phyloP scores from a whole-genome alignment of 208 protist species.

The Wallacemonas sp. region DNA sequence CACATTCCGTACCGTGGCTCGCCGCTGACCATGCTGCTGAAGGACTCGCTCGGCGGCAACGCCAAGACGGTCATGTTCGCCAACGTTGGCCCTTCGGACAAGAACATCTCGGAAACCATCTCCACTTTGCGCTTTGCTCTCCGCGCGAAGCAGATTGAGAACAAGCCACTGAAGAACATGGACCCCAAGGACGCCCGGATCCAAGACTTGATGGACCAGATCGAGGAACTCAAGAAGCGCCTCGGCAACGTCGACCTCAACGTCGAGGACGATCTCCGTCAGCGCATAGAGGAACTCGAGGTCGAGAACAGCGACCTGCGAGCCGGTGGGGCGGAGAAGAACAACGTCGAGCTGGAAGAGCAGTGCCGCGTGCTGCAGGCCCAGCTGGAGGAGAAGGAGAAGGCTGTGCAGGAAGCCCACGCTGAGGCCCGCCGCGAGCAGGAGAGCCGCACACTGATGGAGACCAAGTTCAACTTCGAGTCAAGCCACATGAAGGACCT shows the following conservation, averaged over 20 bases:
- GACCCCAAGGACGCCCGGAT: slow-evolving; percentile 90
- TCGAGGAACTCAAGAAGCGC: slow-evolving; percentile 85
- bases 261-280: slow-evolving; percentile 83
- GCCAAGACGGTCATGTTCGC: slow-evolving; percentile 94
- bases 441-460: slow-evolving; percentile 54
- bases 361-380: slow-evolving; percentile 58
- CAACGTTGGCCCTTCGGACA: slow-evolving; percentile 79
- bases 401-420: slow-evolving; percentile 52
- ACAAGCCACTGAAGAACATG: slow-evolving; percentile 94
- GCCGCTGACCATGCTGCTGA: slow-evolving; percentile 92
- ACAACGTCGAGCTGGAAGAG: slow-evolving; percentile 88
- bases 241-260: slow-evolving; percentile 89
- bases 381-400: slow-evolving; percentile 71
- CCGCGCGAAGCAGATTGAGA: slow-evolving; percentile 94
- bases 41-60: slow-evolving; percentile 90
- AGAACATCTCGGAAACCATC: slow-evolving; percentile 89
- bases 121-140: slow-evolving; percentile 89
- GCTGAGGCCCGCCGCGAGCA: slow-evolving; percentile 55
- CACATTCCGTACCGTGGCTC: slow-evolving; percentile 92
- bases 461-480: slow-evolving; percentile 75
- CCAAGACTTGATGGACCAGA: slow-evolving; percentile 85
- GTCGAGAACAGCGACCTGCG: slow-evolving; percentile 85
- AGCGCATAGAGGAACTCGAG: slow-evolving; percentile 92
- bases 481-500: slow-evolving; percentile 62
- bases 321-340: slow-evolving; percentile 58